A percentile compares a stretch with the other conserved stretches of the same genome.
phyloP scores from a whole-genome alignment of 768 basidiomycete genomes.

The Mycena latifolia region DNA sequence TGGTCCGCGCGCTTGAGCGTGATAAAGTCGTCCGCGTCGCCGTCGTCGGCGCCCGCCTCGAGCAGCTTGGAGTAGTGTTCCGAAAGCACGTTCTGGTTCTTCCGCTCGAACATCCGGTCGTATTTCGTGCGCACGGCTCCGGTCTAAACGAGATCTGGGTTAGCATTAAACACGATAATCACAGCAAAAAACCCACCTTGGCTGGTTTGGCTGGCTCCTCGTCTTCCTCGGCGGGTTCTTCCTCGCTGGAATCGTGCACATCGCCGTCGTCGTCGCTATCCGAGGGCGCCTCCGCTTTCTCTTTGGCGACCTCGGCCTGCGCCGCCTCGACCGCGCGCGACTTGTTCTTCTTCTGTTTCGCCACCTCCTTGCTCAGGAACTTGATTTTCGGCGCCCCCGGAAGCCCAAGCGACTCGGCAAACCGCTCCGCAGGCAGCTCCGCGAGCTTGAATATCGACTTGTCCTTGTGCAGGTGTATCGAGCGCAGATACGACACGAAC shows the following conservation, averaged over 20 bases:
- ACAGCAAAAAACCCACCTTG: constrained; percentile 53
- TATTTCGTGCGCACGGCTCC: constrained; percentile 87
- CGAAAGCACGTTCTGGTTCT: constrained; percentile 93
- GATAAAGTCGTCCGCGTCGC: constrained; percentile 86
- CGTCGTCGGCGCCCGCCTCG: constrained; percentile 61
- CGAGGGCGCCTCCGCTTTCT: constrained; percentile 30
- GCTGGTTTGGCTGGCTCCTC: constrained; percentile 44
- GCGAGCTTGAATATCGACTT: constrained; percentile 92
- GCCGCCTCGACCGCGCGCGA: constrained; percentile 58
- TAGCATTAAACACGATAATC: background rate
- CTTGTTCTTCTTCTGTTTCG: constrained; percentile 84
- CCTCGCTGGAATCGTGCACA: constrained; percentile 32
- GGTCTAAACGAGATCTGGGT: constrained; percentile 18
- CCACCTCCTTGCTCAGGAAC: constrained; percentile 75
- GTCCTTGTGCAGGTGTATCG: constrained; percentile 93
- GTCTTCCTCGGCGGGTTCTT: constrained; percentile 38
- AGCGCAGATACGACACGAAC: constrained; percentile 95
- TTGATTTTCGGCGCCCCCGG: constrained; percentile 97
- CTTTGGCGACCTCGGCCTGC: constrained; percentile 44
- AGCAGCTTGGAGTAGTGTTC: constrained; percentile 92
- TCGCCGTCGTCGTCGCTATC: constrained; percentile 38
- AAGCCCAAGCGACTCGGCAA: constrained; percentile 90
- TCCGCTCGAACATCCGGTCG: constrained; percentile 97
- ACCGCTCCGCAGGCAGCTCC: constrained; percentile 85
- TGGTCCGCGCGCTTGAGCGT: constrained; percentile 95